Base-by-base conservation (phyloP, 2,329 filamentous ascomycete genomes). In the Fusarium guadeloupense region DNA sequence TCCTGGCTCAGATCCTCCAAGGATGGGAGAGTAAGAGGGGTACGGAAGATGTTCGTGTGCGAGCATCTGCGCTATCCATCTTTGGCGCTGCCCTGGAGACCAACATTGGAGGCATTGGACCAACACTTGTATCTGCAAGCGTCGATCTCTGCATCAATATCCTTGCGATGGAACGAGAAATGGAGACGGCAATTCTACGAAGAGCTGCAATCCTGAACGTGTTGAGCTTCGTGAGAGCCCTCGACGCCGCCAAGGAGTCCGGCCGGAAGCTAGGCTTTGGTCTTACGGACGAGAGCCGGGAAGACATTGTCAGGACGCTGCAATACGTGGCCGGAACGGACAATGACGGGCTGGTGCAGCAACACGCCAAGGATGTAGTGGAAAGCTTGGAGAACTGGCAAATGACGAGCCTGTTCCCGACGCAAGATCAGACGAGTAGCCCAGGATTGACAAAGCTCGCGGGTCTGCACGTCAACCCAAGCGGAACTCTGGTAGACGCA, bases 1-100 rank as follows among this genome's bases (percentile, higher is more conserved):
- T 82, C 40, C 70, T 89, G 12, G 76, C 80, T 19, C 79, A 81
- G 54, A 90, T 92, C 55, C 79, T 91, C 1, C 76, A 81, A 13
- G 88, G 87, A 1, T 92, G 89, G 89, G 82, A 88, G 62, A 83
- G 86, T 59, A 87, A 85, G 51, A 77, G 81, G 14, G 88, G 87
- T 1, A 81, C 82, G 54, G 89, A 92, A 71, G 89, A 92, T 68
- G 78, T 91, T 12, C 82, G 90, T 5, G 83, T 93, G 64, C 85
- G 90, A 1, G 78, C 88, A 13, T 91, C 89, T 19, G 87, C 89
- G 5, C 72, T 93, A 7, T 89, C 88, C 5, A 82, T 92, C 40
- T 78, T 92, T 37, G 83, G 84, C 1, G 76, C 76, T 2, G 80
- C 81, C 0, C 73, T 91, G 21, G 88, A 91, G 70, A 83, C 80